Evolutionary conservation across 2,329 filamentous ascomycete genomes (phyloP), one percentile per base, ranked within the genome.

Genomic region (Calonectria ilicicola): DNA sequence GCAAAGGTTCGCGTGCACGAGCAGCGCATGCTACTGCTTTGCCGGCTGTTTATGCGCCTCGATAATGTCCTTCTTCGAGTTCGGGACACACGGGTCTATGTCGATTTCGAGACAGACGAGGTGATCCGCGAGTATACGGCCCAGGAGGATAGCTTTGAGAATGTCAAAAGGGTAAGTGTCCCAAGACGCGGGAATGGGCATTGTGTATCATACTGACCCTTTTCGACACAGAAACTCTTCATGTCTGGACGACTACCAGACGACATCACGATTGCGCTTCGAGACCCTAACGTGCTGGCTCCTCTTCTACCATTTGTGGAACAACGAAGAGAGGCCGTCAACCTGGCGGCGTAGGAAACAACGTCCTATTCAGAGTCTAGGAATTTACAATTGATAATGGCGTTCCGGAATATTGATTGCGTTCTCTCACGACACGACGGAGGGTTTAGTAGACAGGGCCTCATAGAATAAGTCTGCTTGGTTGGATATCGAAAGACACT

Each of bases 1-100:
- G 95, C 94, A 84, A 99, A 99, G 87, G 87, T 98, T 64, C 90
- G 97, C 72, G 96, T 98, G 69, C 98, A 98, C 93, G 95, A 96
- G 68, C 91, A 93, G 79, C 89, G 97, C 68, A 92, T 99, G 85
- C 89, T 99, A 68, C 87, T 99, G 73, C 90, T 99, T 4, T 92
- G 91, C 76, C 90, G 97, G 27, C 93, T 98, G 82, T 99, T 98
- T 84, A 94, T 99, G 93, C 90, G 97, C 71, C 87, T 99, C 46
- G 97, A 99, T 80, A 93, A 95, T 79, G 97, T 99, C 56, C 81
- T 99, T 51, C 90, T 98, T 71, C 89, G 97, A 70, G 91, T 99
- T 70, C 89, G 96, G 68, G 97, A 99, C 82, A 98, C 96, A 1
- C 89, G 97, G 74, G 88, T 99, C 40, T 99, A 97, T 83, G 91